Evolutionary conservation across 1,284 basidiomycete genomes (phyloP), one percentile per base, ranked within the genome.

Genomic region (Ganoderma lingzhi): DNA sequence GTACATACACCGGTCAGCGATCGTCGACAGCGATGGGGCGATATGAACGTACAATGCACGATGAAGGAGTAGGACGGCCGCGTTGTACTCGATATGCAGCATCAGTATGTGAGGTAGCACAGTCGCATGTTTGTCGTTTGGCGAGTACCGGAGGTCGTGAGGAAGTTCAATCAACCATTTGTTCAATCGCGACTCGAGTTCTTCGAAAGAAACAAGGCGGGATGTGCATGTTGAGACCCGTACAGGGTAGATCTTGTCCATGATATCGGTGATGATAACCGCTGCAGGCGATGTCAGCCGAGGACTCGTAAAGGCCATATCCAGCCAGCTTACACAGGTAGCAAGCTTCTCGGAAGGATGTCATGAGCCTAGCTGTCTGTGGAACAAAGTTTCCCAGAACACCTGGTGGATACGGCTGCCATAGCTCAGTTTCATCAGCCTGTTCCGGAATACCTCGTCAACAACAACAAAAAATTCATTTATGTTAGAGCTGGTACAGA

Each of bases 11-110:
- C 32, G 35, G 45, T 64, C 14, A 62, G 28, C 12, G 12, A 32
- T 2, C 12, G 8, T n/a, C 5, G 8, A 15, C n/a, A 4, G 17
- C 17, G 28, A 19, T 8, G n/a, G 9, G 8, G 9, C 15, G 19
- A 15, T 1, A 64, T 65, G 64, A 48, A 86, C 93, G 84, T 78
- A 94, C 93, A 93, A 96, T 28, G 93, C 93, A 51, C 95, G 87
- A 79, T 96, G 89, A 41, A 96, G 84, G 41, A 96, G 82, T 23
- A 96, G 83, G 6, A 96, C 88, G 15, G 92, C 86, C 12, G 87
- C 88, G 87, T 93, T 94, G 78, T 96, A 95, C 75, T 93, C 86
- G 64, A 94, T 85, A 75, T 96, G 93, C 41, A 96, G 82, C 62
- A 89, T 85, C 30, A 96, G 78, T 37, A 95, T 84, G 69, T 91